Percentiles rank a stretch among this genome's conserved stretches.
Evolutionary conservation across 371 early-diverging fungal genomes (phyloP).

Genomic region (Syncephalastrum contaminatum): DNA sequence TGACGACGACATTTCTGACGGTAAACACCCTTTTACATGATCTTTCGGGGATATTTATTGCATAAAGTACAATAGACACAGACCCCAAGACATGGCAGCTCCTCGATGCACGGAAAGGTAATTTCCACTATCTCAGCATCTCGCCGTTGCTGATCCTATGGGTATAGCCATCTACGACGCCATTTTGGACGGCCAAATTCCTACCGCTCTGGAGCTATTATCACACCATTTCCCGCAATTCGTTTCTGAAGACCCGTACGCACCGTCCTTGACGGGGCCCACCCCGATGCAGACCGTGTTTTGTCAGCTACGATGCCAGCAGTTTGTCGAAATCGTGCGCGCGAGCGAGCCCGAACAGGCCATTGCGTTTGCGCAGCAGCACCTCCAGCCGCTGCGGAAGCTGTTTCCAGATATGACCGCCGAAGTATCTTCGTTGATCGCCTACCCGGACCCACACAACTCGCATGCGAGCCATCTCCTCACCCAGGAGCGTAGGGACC

Average conservation of each 20-base stretch:
- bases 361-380: conserved; percentile 36
- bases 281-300: conserved; percentile 9
- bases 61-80: neutral
- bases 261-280: neutral
- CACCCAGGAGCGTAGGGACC: conserved; percentile 29
- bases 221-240: conserved; percentile 29
- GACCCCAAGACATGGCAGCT: conserved; percentile 24
- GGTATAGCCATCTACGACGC: conserved; percentile 28
- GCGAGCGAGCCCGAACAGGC: conserved; percentile 22
- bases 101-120: conserved; percentile 45
- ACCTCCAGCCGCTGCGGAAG: conserved; percentile 25
- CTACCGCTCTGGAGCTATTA: conserved; percentile 32
- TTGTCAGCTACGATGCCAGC: conserved; percentile 40
- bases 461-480: conserved; percentile 31
- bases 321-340: conserved; percentile 36
- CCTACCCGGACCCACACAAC: conserved; percentile 36
- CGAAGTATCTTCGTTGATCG: conserved; percentile 40
- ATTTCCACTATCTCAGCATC: neutral
- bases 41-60: too few relatives aligned
- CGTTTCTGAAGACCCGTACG: conserved; percentile 15
- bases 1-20: conserved; percentile 2
- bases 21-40: too few relatives aligned
- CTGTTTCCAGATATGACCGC: conserved; percentile 22
- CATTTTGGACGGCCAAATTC: conserved; percentile 30
- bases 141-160: neutral